Percentiles rank a stretch among this genome's conserved stretches.
phyloP scores from a whole-genome alignment of 2,329 filamentous ascomycete genomes.

The Alternaria postmessia region DNA sequence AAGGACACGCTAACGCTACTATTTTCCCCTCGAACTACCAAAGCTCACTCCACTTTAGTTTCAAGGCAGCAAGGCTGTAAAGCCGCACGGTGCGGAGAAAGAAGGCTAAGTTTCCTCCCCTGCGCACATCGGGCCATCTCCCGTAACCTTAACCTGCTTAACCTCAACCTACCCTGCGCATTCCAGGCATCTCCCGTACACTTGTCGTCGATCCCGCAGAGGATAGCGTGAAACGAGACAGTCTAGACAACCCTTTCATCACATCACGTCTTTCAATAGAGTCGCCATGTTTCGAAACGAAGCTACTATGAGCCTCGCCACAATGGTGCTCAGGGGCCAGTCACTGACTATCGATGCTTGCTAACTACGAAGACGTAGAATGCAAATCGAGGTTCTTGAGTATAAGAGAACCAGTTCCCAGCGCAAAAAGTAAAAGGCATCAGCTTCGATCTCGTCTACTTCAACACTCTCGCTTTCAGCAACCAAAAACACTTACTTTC shows the following conservation, averaged over 20 bases:
- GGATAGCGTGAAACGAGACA: slow-evolving; percentile 1
- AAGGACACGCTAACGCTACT: background rate
- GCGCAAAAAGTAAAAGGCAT: slow-evolving; percentile 12
- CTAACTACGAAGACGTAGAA: background rate
- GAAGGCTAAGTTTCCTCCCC: background rate
- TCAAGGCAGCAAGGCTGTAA: slow-evolving; percentile 1
- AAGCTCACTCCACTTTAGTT: background rate
- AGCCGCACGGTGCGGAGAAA: background rate
- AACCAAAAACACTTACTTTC: slow-evolving; percentile 3
- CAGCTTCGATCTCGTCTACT: slow-evolving; percentile 6
- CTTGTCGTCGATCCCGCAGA: slow-evolving; percentile 6
- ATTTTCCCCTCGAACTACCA: slow-evolving; percentile 2
- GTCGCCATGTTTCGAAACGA: slow-evolving; percentile 15
- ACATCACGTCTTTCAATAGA: slow-evolving; percentile 1
- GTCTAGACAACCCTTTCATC: slow-evolving; percentile 10
- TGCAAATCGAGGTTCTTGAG: background rate
- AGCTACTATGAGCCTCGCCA: slow-evolving; percentile 4
- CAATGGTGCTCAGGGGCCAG: background rate
- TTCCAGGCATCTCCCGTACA: slow-evolving; percentile 2
- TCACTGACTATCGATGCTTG: background rate
- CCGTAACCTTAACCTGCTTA: slow-evolving; percentile 5
- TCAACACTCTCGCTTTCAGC: slow-evolving; percentile 12
- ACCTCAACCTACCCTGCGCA: background rate
- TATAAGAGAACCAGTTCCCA: slow-evolving; percentile 11
- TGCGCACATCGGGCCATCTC: slow-evolving; percentile 3